These are phyloP conservation scores for Coniochaeta hoffmannii DNA, from an alignment of 2,329 filamentous ascomycete genomes.

Conservation along the genomic window DNA sequence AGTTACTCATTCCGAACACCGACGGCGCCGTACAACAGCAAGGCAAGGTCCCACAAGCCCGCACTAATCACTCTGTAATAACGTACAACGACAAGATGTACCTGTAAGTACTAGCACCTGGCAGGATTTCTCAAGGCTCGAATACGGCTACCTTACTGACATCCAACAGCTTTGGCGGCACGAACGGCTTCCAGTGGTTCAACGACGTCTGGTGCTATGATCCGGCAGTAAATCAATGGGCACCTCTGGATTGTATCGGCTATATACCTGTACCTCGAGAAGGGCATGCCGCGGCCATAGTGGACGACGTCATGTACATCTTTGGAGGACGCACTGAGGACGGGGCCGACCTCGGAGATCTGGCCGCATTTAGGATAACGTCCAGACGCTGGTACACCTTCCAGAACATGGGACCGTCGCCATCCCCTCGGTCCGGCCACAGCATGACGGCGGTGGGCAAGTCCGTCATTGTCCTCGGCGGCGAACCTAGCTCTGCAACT, in stretches of 20 bases:
- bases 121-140: too few relatives aligned
- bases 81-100: conserved; percentile 92
- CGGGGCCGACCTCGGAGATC: conserved; percentile 82
- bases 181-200: conserved; percentile 94
- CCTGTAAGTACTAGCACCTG: conserved; percentile 57
- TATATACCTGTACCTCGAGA: conserved; percentile 93
- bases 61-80: conserved; percentile 91
- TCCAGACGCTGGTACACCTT: conserved; percentile 97
- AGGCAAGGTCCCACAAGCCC: conserved; percentile 70
- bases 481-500: conserved; percentile 84
- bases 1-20: conserved; percentile 75
- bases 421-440: conserved; percentile 87
- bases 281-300: conserved; percentile 86
- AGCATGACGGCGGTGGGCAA: conserved; percentile 96
- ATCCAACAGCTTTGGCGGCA: conserved; percentile 76
- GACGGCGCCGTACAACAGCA: conserved; percentile 52
- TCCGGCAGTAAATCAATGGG: conserved; percentile 73
- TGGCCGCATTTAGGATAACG: conserved; percentile 69
- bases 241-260: conserved; percentile 88
- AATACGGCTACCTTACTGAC: conserved; percentile 9
- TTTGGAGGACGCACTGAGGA: conserved; percentile 95
- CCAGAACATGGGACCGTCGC: conserved; percentile 97
- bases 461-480: conserved; percentile 84
- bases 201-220: conserved; percentile 99
- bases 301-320: conserved; percentile 98